Base-by-base conservation (phyloP, 345 rosid species). In the Rhizophora mangle region DNA sequence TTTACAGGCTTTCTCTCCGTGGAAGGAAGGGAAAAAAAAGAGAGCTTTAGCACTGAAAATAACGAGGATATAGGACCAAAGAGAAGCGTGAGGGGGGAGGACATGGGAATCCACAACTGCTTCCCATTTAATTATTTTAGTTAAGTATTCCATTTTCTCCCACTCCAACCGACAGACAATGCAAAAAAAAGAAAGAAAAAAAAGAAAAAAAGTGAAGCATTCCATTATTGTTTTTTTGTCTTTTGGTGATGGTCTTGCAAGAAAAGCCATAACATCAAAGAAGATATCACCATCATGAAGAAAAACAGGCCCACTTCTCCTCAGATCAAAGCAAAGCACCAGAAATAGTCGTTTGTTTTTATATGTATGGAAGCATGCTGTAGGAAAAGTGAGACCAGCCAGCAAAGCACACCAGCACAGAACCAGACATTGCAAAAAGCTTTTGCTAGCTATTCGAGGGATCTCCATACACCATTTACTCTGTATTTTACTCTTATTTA, bases 1-100 rank as follows among this genome's bases (percentile, higher is more conserved):
- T 79, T 83, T 82, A 74, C 81, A 74, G 85, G 30, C 71, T 68
- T 63, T 52, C 56, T 36, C 39, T 67, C 5, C 3, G n/a, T 62
- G 65, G 9, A 51, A 1, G 3, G 16, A 22, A 2, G 51, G 8
- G 15, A 24, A 26, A 67, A 66, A 20, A 49, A 7, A 37, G 20
- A 57, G 21, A 64, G 47, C 62, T 71, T 49, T 58, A 56, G 82
- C 84, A 76, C 87, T 84, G 81, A 81, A 83, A 81, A 69, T 72
- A 72, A 79, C 60, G 80, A 75, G 76, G 27, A 37, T 22, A 60
- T 5, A 15, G 19, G 60, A 51, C 70, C 65, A 63, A 21, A 71
- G 46, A 29, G 51, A 60, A 68, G 55, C 74, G 65, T 36, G 46
- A 46, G 70, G 66, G 51, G 62, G 62, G 62, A 62, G 37, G 60